phyloP scores from a whole-genome alignment of 1,284 basidiomycete genomes.

The Schizopora paradoxa region DNA sequence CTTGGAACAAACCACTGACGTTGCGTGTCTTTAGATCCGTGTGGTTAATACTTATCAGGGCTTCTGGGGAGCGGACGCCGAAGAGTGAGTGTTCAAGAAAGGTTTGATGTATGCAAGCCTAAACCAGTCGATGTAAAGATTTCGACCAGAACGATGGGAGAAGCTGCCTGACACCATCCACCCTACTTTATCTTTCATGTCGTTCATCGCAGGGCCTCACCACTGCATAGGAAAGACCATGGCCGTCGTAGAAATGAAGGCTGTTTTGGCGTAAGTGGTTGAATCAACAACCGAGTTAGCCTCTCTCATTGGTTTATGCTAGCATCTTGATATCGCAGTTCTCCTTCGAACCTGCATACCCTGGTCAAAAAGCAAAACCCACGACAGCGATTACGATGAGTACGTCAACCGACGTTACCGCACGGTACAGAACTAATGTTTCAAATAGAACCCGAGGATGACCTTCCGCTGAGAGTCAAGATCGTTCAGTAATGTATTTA shows the following conservation, averaged over 20 bases:
- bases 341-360: constrained; percentile 36
- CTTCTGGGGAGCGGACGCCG: constrained; percentile 19
- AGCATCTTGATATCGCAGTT: constrained; percentile 37
- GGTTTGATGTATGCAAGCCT: background rate
- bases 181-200: constrained; percentile 11
- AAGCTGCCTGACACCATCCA: constrained; percentile 5
- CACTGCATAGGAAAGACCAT: constrained; percentile 33
- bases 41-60: constrained; percentile 31
- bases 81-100: constrained; percentile 7
- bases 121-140: background rate
- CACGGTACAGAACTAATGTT: no score
- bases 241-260: constrained; percentile 50
- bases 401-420: no score
- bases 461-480: no score
- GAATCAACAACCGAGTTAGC: background rate
- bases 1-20: background rate
- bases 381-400: constrained; percentile 42
- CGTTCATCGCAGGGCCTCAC: constrained; percentile 18
- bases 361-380: constrained; percentile 34
- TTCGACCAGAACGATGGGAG: constrained; percentile 18
- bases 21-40: constrained; percentile 33
- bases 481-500: no score
- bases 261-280: constrained; percentile 29
- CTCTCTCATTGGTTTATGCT: background rate
- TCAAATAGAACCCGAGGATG: no score